A percentile compares a stretch with the other conserved stretches of the same genome.
These are phyloP conservation scores for Leccinum uliginosum DNA, from an alignment of 768 basidiomycete species.

Conservation along the genomic window DNA sequence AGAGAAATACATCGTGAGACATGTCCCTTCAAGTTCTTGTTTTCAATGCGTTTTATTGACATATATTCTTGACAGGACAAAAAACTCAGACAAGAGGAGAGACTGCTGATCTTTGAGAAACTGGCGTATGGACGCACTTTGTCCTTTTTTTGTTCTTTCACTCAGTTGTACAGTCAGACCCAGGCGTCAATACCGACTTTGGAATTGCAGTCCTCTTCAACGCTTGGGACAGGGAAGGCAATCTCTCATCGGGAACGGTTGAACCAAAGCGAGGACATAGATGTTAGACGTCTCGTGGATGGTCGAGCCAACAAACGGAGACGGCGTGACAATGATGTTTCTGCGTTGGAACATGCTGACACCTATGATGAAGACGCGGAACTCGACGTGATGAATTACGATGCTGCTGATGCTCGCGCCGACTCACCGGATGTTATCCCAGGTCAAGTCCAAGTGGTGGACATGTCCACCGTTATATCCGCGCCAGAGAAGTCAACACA, in stretches of 20 bases:
- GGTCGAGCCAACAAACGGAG: constrained; percentile 48
- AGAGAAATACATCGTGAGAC: constrained; percentile 85
- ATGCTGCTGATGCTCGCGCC: constrained; percentile 5
- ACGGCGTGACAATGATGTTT: constrained; percentile 34
- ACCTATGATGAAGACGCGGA: constrained; percentile 34
- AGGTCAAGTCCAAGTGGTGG: constrained; percentile 12
- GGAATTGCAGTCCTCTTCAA: constrained; percentile 73
- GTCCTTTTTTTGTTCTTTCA: not conserved
- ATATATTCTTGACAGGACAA: constrained; percentile 67
- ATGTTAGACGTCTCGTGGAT: constrained; percentile 49
- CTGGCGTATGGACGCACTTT: constrained; percentile 53
- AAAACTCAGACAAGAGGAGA: constrained; percentile 88
- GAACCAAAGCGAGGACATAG: constrained; percentile 57
- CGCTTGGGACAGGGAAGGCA: constrained; percentile 71
- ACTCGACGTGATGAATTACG: constrained; percentile 30
- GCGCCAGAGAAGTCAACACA: constrained; percentile 12
- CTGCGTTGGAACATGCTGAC: constrained; percentile 6
- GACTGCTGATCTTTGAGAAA: constrained; percentile 71
- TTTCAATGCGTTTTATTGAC: not conserved
- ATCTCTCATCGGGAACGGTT: constrained; percentile 56
- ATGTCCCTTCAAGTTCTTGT: not conserved
- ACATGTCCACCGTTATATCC: constrained; percentile 10
- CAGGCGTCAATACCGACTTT: constrained; percentile 65
- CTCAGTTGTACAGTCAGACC: constrained; percentile 52
- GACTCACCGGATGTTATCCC: constrained; percentile 1